These are phyloP conservation scores for Tetrahymena thermophila DNA, from an alignment of 73 alveolate species.

Conservation along the genomic window DNA sequence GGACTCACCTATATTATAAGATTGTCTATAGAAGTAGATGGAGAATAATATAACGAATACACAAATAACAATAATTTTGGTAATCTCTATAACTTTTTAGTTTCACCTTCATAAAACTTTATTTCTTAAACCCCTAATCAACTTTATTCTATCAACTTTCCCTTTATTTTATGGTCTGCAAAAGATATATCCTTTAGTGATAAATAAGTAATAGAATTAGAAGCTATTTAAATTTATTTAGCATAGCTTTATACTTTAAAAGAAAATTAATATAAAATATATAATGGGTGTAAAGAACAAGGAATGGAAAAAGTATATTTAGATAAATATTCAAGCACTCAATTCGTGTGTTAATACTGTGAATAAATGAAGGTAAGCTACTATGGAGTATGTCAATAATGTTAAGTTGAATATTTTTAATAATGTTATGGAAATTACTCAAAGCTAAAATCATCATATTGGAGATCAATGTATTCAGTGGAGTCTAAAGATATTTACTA, in stretches of 20 bases:
- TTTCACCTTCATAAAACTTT: background rate
- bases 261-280: background rate
- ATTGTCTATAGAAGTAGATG: background rate
- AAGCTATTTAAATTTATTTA: no score
- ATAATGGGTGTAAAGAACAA: background rate
- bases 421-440: background rate
- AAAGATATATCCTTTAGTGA: background rate
- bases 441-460: background rate
- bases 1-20: background rate
- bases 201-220: no score
- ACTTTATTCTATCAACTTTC: background rate
- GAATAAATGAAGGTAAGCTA: background rate
- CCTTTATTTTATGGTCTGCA: background rate
- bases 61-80: background rate
- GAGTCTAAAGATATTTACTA: background rate
- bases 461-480: background rate
- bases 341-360: background rate
- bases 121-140: background rate
- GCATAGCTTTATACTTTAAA: no score
- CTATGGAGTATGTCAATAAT: background rate
- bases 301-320: background rate
- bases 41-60: background rate
- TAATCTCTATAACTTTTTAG: no score
- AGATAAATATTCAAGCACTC: background rate
- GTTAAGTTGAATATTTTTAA: background rate